Evolutionary conservation across 257 asterid genomes (phyloP).

Genomic region (Ilex asprella): DNA sequence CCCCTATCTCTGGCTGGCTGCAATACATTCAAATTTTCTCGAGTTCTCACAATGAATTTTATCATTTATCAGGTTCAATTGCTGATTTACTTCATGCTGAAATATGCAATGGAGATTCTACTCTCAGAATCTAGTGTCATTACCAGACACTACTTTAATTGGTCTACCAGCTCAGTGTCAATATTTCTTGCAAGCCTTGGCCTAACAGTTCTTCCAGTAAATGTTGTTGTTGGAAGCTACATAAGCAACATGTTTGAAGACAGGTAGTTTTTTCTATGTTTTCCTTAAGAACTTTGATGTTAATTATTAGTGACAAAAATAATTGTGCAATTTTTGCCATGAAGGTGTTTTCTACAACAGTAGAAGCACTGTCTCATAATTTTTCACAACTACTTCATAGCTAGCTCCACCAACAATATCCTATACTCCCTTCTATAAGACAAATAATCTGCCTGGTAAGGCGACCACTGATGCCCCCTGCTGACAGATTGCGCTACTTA

Average conservation of each 20-base stretch:
- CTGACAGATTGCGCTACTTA: background rate
- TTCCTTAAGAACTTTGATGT: background rate
- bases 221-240: constrained; percentile 81
- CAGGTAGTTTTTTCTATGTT: constrained; percentile 41
- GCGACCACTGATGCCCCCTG: background rate
- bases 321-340: background rate
- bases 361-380: background rate
- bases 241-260: constrained; percentile 93
- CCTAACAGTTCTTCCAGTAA: constrained; percentile 87
- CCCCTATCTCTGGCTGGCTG: too few species aligned
- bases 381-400: background rate
- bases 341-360: background rate
- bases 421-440: background rate
- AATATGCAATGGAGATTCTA: constrained; percentile 91
- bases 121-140: constrained; percentile 96
- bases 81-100: constrained; percentile 95
- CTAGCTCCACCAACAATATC: background rate
- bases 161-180: constrained; percentile 88
- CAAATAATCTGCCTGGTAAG: background rate
- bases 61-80: constrained; percentile 74
- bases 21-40: background rate
- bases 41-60: constrained; percentile 9
- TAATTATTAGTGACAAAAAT: background rate
- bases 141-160: constrained; percentile 75
- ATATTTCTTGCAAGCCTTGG: constrained; percentile 91